These are phyloP conservation scores for Sclerotinia nivalis DNA, from an alignment of 2,329 filamentous ascomycete genomes.

Conservation along the genomic window DNA sequence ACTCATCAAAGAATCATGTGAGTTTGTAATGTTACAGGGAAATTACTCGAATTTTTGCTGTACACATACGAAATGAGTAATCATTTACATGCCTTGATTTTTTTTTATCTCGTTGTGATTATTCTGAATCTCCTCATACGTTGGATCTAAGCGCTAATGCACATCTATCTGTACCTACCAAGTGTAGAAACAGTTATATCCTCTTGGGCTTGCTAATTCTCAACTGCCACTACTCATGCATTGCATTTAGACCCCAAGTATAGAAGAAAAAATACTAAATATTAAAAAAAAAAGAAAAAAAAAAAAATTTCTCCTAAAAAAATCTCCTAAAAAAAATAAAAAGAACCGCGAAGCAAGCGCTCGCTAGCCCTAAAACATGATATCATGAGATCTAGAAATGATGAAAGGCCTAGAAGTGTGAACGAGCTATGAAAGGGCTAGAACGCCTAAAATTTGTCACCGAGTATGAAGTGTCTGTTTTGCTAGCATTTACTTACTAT, in stretches of 20 bases:
- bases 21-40: neutral
- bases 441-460: neutral
- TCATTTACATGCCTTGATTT: too few species aligned
- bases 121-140: neutral
- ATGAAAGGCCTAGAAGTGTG: neutral
- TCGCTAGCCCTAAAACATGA: neutral
- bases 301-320: neutral
- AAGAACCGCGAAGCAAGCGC: conserved; percentile 1
- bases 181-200: conserved; percentile 1
- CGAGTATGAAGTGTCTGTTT: conserved; percentile 11
- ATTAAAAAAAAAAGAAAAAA: too few species aligned
- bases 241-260: neutral
- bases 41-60: neutral
- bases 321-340: neutral
- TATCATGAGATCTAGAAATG: neutral
- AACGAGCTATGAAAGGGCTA: neutral
- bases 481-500: neutral
- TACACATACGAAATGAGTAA: neutral
- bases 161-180: neutral
- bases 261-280: neutral
- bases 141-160: neutral
- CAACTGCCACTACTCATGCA: conserved; percentile 4
- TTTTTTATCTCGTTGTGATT: neutral
- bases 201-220: neutral
- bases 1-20: too few species aligned